Evolutionary conservation across 306 rosid genomes (phyloP), one percentile per base, ranked within the genome.

Genomic region (Dryas drummondii): DNA sequence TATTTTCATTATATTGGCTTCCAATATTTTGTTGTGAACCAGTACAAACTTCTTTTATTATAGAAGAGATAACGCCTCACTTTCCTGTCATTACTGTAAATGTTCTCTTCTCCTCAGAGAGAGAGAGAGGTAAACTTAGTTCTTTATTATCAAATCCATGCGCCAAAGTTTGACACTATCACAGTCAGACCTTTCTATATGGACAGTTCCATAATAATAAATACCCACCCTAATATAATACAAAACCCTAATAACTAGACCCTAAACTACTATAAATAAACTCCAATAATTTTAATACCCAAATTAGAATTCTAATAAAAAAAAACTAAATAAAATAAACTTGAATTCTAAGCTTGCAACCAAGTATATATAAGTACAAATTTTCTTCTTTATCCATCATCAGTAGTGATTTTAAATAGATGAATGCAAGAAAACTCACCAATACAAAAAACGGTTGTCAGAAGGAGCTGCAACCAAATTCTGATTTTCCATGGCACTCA

Each of bases 401-500:
- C 68, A 7, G 68, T 47, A 47, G 49, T 60, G 64, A 53, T 49
- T 8, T 1, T 17, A 56, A 75, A 14, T 45, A 10, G 55, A 77
- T 61, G 26, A 65, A 47, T 58, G 57, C 47, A 46, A 47, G 58
- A 14, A 60, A 72, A 78, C 92, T 80, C 82, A 94, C 99, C 99
- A 94, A 83, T 87, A 88, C 50, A 68, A 84, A 46, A 94, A 77
- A 68, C 66, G 79, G 70, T 60, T 73, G 50, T 94, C 88, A 80
- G 97, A 92, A 72, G 99, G 96, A 82, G 92, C 84, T 42, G 87
- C 84, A 48, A 87, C 91, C 90, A 94, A 84, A 90, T 94, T 94
- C 81, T 94, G 99, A 89, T 94, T 94, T 80, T 86, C 96, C 88
- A 90, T 86, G 74, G 84, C 97, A 83, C 97, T 94, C 81, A 90